A percentile compares a stretch with the other conserved stretches of the same genome.
phyloP scores from a whole-genome alignment of 2,329 filamentous ascomycete species.

The Bipolaris victoriae region DNA sequence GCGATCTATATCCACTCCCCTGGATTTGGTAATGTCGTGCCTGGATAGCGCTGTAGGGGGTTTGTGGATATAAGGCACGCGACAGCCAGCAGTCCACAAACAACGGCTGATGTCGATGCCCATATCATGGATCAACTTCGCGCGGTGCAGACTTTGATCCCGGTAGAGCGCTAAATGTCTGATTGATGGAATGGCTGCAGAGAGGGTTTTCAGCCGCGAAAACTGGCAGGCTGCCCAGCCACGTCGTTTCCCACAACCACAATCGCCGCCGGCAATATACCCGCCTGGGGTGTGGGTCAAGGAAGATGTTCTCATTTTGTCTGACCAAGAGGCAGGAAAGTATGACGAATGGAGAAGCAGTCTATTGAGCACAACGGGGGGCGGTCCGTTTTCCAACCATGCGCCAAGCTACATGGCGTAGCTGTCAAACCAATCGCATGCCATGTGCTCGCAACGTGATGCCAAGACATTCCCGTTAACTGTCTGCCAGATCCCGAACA shows the following conservation, averaged over 20 bases:
- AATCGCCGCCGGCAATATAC: constrained; percentile 3
- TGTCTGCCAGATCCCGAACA: constrained; percentile 18
- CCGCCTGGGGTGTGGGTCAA: constrained; percentile 1
- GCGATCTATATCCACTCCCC: constrained; percentile 14
- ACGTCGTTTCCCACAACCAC: neutral
- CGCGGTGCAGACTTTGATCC: neutral
- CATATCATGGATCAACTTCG: neutral
- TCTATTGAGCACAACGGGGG: constrained; percentile 20
- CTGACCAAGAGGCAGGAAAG: neutral
- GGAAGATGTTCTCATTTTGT: constrained; percentile 7
- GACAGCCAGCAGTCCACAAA: constrained; percentile 2
- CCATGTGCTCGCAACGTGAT: constrained; percentile 27
- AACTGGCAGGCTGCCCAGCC: neutral
- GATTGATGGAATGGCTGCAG: neutral
- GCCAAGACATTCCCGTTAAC: constrained; percentile 1
- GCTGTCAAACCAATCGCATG: constrained; percentile 25
- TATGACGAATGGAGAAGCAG: constrained; percentile 13
- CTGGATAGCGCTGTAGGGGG: neutral
- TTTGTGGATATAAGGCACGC: constrained; percentile 4
- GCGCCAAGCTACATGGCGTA: constrained; percentile 2
- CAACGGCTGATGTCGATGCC: neutral
- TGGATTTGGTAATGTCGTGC: constrained; percentile 4
- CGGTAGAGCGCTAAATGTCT: neutral
- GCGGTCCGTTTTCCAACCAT: constrained; percentile 9
- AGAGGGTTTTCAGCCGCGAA: neutral